Evolutionary conservation across 179 eudicot genomes (phyloP).

Genomic region (Nepenthes alata): DNA sequence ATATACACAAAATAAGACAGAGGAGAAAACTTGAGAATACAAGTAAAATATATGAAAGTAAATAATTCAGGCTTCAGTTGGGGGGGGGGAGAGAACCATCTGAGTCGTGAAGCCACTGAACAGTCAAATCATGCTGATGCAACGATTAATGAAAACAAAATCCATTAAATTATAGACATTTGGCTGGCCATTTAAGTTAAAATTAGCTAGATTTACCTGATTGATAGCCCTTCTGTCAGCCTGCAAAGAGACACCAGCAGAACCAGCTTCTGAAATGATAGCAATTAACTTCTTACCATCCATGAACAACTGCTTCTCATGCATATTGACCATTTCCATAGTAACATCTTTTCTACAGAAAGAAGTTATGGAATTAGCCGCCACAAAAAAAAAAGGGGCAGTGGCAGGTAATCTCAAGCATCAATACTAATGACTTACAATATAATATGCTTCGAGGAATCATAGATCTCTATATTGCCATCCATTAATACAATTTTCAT

Average conservation of each 20-base stretch:
- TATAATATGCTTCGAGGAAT: too few relatives aligned
- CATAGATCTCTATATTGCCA: too few relatives aligned
- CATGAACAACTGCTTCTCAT: conserved; percentile 96
- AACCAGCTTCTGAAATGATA: conserved; percentile 97
- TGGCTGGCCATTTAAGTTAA: neutral
- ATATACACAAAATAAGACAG: neutral
- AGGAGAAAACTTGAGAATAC: too few relatives aligned
- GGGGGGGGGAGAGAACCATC: too few relatives aligned
- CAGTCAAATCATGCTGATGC: too few relatives aligned
- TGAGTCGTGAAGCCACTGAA: too few relatives aligned
- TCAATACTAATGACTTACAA: neutral
- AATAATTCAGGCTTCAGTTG: too few relatives aligned
- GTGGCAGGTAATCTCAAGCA: neutral
- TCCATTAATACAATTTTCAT: too few relatives aligned
- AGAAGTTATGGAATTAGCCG: conserved; percentile 8
- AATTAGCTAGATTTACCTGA: conserved; percentile 42
- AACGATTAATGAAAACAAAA: too few relatives aligned
- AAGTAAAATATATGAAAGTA: too few relatives aligned
- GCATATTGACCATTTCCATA: conserved; percentile 99
- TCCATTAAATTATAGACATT: neutral
- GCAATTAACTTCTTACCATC: conserved; percentile 85
- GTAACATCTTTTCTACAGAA: conserved; percentile 75
- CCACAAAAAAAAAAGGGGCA: neutral
- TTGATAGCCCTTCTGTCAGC: conserved; percentile 94
- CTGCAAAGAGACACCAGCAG: conserved; percentile 99